Evolutionary conservation across 352 stramenopile genomes (phyloP).

Genomic region (Globisporangium rhizosaccharum): DNA sequence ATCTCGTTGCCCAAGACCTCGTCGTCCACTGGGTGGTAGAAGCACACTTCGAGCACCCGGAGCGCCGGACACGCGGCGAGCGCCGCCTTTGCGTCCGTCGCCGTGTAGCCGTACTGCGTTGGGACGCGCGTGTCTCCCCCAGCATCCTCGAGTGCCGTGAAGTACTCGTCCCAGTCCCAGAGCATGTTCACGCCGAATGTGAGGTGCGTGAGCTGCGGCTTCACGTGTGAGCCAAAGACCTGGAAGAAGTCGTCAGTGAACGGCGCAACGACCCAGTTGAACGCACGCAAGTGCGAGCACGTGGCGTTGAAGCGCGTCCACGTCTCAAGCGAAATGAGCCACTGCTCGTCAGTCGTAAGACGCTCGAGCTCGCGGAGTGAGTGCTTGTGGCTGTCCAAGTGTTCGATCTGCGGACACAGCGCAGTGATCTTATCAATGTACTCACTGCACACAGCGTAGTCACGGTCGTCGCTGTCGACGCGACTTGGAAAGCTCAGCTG

Average conservation of each 20-base stretch:
- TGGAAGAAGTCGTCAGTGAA: slow-evolving; percentile 44
- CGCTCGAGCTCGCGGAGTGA: slow-evolving; percentile 37
- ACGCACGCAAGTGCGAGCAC: slow-evolving; percentile 39
- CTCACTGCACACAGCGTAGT: slow-evolving; percentile 23
- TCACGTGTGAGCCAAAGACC: slow-evolving; percentile 34
- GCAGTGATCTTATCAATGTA: slow-evolving; percentile 32
- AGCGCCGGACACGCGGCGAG: slow-evolving; percentile 32
- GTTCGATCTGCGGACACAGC: slow-evolving; percentile 41
- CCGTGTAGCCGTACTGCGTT: slow-evolving; percentile 18
- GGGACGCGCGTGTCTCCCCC: not conserved
- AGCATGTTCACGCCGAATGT: slow-evolving; percentile 31
- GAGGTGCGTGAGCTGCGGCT: slow-evolving; percentile 32
- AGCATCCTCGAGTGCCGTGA: slow-evolving; percentile 9
- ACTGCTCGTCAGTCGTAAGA: slow-evolving; percentile 44
- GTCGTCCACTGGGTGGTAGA: slow-evolving; percentile 32
- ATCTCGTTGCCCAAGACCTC: slow-evolving; percentile 15
- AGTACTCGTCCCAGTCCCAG: slow-evolving; percentile 35
- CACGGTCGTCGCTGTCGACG: slow-evolving; percentile 1
- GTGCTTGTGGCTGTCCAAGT: slow-evolving; percentile 48
- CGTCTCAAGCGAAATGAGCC: slow-evolving; percentile 27
- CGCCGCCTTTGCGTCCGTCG: slow-evolving; percentile 20
- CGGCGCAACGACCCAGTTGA: slow-evolving; percentile 56
- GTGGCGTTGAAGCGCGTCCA: slow-evolving; percentile 37
- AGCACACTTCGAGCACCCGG: slow-evolving; percentile 25
- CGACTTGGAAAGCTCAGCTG: slow-evolving; percentile 35